Conservation (phyloP, 2,329 filamentous ascomycete genomes). For the Fusarium musae region DNA sequence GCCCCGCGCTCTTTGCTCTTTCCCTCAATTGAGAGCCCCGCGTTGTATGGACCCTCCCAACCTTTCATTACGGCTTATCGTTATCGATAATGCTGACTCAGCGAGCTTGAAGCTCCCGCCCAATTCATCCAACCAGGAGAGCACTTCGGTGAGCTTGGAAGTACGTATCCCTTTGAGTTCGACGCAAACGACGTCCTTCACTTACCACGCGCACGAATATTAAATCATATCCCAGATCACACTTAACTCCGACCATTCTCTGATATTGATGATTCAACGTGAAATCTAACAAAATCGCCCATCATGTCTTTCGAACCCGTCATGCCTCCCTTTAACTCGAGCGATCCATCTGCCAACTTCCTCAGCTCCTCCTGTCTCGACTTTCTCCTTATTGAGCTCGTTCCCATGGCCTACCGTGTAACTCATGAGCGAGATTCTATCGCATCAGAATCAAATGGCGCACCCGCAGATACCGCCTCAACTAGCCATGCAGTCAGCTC, state of each 20-base stretch:
- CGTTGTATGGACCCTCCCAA: neutral
- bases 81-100: conserved; percentile 24
- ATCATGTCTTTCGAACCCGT: conserved; percentile 79
- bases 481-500: conserved; percentile 42
- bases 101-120: neutral
- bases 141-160: conserved; percentile 10
- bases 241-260: neutral
- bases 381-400: conserved; percentile 94
- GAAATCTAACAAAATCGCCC: neutral
- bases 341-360: conserved; percentile 80
- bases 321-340: conserved; percentile 74
- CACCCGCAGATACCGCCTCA: conserved; percentile 34
- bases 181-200: conserved; percentile 1
- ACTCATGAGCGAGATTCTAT: conserved; percentile 74
- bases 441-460: conserved; percentile 49
- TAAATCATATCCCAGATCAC: neutral
- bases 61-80: conserved; percentile 1
- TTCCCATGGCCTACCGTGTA: conserved; percentile 91
- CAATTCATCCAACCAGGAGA: neutral
- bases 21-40: conserved; percentile 19
- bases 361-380: conserved; percentile 89
- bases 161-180: conserved; percentile 22
- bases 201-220: neutral
- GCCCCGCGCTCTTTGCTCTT: conserved; percentile 23
- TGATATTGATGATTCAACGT: neutral